Evolutionary conservation across 345 rosid species (phyloP).

Genomic region (Noccaea bulbosa): DNA sequence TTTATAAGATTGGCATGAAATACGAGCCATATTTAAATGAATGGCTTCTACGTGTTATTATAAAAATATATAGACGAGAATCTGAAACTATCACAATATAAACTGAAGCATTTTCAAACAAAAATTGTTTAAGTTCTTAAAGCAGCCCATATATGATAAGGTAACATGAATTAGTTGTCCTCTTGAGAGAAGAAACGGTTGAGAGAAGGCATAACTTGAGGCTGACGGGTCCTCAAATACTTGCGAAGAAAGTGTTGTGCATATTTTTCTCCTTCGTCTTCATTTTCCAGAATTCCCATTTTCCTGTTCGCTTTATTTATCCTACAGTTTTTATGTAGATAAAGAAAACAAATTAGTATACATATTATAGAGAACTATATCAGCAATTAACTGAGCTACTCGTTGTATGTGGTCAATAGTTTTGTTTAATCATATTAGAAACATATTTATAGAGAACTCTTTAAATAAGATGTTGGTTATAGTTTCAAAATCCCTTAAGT

Average conservation of each 20-base stretch:
- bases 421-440: background rate
- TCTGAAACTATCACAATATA: background rate
- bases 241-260: slow-evolving; percentile 68
- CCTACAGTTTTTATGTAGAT: slow-evolving; percentile 37
- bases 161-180: background rate
- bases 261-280: slow-evolving; percentile 69
- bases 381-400: too few species aligned
- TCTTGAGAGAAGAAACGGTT: slow-evolving; percentile 70
- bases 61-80: background rate
- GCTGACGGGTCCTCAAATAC: slow-evolving; percentile 68
- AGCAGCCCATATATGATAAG: background rate
- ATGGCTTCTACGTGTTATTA: background rate
- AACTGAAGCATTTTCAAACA: background rate
- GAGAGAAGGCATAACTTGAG: slow-evolving; percentile 78
- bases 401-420: background rate
- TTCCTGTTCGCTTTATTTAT: slow-evolving; percentile 55
- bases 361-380: background rate
- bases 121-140: background rate
- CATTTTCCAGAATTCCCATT: slow-evolving; percentile 62
- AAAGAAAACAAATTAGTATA: background rate
- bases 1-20: too few species aligned
- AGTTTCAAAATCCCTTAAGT: background rate
- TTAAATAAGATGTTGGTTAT: background rate
- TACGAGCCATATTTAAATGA: too few species aligned
- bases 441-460: too few species aligned